Evolutionary conservation across 192 early-diverging fungal genomes (phyloP), one percentile per base, ranked within the genome.

Genomic region (Mortierella alpina): DNA sequence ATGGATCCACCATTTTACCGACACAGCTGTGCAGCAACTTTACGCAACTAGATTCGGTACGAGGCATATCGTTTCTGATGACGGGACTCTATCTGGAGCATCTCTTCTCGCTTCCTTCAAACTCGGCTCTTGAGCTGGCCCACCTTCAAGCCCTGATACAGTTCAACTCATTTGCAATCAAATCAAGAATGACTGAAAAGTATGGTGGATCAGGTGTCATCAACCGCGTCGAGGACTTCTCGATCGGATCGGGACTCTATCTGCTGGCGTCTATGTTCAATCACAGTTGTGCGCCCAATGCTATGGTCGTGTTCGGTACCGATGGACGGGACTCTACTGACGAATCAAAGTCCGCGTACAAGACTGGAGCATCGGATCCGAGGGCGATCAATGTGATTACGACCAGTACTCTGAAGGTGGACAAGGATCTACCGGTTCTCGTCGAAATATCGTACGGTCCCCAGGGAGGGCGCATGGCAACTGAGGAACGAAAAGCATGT

Each of bases 361-460:
- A 1, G n/a, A 8, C 13, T n/a, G 13, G 13, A 18, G 5, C 8
- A 41, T 41, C 55, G 15, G 77, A 80, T 20, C 77, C 77, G 42
- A 47, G 77, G 14, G 47, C n/a, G 57, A 56, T 80, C 45, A 80
- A 80, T 23, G 66, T 80, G 6, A n/a, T 72, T 13, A 80, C 59
- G 7, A 79, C 40, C 0, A 79, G 41, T 40, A 42, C 45, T 7
- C 23, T 71, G 20, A 72, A 72, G 44, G 40, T 63, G 1, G 66
- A 72, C 49, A 41, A 54, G 2, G 56, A 59, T 23, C 57, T 68
- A 6, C 65, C 77, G 9, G 70, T 72, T 0, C 57, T 50, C 4
- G 45, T 80, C 8, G 65, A 80, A 15, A 80, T 80, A 22, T 80
- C 77, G 22, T 80, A 80, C 59, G 77, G 77, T 12, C 77, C 77